Base-by-base conservation (phyloP, 495 filamentous ascomycete genomes). In the Letharia lupina region DNA sequence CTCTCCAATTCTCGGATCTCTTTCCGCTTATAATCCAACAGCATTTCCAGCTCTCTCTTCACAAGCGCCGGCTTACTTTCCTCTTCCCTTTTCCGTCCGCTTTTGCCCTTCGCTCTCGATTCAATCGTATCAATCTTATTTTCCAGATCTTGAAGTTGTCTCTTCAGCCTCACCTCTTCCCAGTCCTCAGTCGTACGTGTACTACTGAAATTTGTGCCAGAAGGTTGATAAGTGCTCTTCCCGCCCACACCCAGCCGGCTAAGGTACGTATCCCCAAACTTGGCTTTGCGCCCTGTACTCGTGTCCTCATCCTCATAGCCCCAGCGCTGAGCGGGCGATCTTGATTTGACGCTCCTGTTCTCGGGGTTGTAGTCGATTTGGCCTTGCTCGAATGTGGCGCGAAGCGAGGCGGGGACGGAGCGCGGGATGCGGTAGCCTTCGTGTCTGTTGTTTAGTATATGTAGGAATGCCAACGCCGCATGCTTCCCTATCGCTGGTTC, bases 241-340 rank as follows among this genome's bases (percentile, higher is more conserved):
- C 91, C 91, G 40, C 89, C 90, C 61, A 91, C 84, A 28, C 94
- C 94, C 47, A 98, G 79, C 39, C 94, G 88, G 68, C 87, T 90
- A 57, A 98, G 86, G 78, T 98, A 98, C 52, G 94, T 90, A 75
- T 98, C 93, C 62, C 94, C 94, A 75, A 98, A 98, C 75, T 93
- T 96, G 69, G 91, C 87, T 76, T 98, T 98, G 70, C 88, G 84
- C 48, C 91, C 91, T n/a, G 88, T 90, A 7, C 77, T 73, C 4
- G 91, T 96, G 68, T 86, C 82, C 40, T 91, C 88, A 70, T 91
- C 88, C 18, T 83, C 82, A 20, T 84, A 79, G 15, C 86, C 88
- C 86, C 88, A 93, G 70, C 83, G 82, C 63, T 62, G 83, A 83
- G 54, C 79, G 76, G 60, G 57, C 35, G 59, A 66, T 54, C 67